Evolutionary conservation across 495 filamentous ascomycete genomes (phyloP).

Genomic region (Collariella sp.): DNA sequence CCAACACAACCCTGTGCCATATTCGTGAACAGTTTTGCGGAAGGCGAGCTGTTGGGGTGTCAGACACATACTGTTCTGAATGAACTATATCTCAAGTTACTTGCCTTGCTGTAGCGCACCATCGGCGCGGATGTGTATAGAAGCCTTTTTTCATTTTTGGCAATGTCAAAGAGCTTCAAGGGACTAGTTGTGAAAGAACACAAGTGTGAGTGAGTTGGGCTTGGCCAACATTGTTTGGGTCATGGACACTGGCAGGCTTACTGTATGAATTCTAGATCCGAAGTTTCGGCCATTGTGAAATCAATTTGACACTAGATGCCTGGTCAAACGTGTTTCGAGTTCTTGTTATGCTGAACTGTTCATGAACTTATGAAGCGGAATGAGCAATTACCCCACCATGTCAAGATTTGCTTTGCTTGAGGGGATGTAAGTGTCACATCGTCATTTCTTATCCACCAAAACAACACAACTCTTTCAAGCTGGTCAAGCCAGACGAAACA

Average conservation of each 20-base stretch:
- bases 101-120: slow-evolving; percentile 55
- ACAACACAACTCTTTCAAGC: no score
- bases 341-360: background rate
- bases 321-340: background rate
- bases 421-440: no score
- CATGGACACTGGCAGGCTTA: slow-evolving; percentile 15
- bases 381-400: background rate
- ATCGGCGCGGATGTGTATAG: slow-evolving; percentile 57
- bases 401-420: no score
- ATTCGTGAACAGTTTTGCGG: slow-evolving; percentile 49
- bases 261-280: slow-evolving; percentile 18
- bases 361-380: background rate
- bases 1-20: slow-evolving; percentile 55
- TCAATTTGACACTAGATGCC: background rate
- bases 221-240: no score
- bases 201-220: background rate
- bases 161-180: slow-evolving; percentile 49
- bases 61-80: background rate
- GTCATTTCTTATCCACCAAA: no score
- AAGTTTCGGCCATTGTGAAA: background rate
- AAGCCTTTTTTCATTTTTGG: slow-evolving; percentile 42
- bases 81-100: background rate
- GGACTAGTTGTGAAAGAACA: slow-evolving; percentile 33
- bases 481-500: no score
- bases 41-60: slow-evolving; percentile 46